Conservation (phyloP, 2,329 filamentous ascomycete species). For the Fusarium stilboides region DNA sequence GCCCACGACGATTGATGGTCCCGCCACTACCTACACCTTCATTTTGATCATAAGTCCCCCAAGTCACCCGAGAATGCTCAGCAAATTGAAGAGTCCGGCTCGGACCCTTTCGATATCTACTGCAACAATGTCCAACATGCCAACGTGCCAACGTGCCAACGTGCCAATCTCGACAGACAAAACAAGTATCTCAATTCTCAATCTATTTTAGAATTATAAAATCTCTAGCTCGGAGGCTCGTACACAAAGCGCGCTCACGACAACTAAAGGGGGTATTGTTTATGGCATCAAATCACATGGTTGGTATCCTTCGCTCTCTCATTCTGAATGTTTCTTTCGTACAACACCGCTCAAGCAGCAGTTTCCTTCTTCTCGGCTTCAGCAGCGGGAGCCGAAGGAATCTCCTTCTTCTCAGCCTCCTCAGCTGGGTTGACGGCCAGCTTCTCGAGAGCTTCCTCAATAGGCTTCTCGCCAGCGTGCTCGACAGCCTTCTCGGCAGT, state of each 20-base stretch:
- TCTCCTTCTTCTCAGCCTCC: constrained; percentile 24
- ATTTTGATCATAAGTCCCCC: too few species aligned
- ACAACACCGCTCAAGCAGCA: constrained; percentile 3
- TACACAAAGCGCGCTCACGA: constrained; percentile 8
- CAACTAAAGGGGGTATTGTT: constrained; percentile 41
- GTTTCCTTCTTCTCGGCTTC: constrained; percentile 31
- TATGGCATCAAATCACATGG: constrained; percentile 29
- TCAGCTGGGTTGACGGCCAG: constrained; percentile 30
- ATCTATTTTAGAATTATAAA: constrained; percentile 31
- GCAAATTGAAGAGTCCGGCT: too few species aligned
- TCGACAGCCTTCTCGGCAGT: constrained; percentile 34
- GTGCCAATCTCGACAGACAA: not conserved
- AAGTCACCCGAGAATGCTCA: too few species aligned
- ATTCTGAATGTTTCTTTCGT: not conserved
- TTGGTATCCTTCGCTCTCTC: constrained; percentile 26
- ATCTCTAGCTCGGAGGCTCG: constrained; percentile 22
- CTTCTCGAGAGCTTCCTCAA: constrained; percentile 38
- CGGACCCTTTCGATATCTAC: too few species aligned
- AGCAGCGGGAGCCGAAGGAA: not conserved
- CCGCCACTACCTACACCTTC: too few species aligned
- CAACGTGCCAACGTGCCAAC: too few species aligned
- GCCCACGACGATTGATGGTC: too few species aligned
- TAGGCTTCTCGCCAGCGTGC: constrained; percentile 37
- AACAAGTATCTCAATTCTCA: constrained; percentile 15
- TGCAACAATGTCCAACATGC: too few species aligned